phyloP scores from a whole-genome alignment of 352 stramenopile genomes.

The Pythium vanterpoolii region DNA sequence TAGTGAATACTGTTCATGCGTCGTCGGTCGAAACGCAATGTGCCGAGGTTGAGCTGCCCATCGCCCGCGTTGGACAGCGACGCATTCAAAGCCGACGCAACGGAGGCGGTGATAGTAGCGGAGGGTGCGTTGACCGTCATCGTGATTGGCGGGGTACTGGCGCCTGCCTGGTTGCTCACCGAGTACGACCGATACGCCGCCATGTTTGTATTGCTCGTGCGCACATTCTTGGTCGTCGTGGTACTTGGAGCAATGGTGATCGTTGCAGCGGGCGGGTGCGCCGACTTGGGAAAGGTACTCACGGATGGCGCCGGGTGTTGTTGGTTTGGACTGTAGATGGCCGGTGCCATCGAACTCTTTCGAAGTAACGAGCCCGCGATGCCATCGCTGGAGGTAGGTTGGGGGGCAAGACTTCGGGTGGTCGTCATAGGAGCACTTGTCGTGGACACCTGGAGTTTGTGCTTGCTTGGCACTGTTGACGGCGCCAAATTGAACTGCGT shows the following conservation, averaged over 20 bases:
- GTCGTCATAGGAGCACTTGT: constrained; percentile 9
- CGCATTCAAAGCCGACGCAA: constrained; percentile 40
- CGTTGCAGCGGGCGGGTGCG: constrained; percentile 36
- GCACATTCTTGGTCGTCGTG: constrained; percentile 41
- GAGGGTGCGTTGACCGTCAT: constrained; percentile 19
- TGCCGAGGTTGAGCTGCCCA: constrained; percentile 37
- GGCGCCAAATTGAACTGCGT: constrained; percentile 35
- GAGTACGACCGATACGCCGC: constrained; percentile 10
- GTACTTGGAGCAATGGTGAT: constrained; percentile 48
- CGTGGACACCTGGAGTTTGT: background rate
- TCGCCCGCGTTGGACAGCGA: constrained; percentile 22
- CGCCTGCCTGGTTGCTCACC: constrained; percentile 29
- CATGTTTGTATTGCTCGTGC: constrained; percentile 20
- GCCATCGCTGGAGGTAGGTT: constrained; percentile 34
- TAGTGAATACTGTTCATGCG: constrained; percentile 55
- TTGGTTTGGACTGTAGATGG: constrained; percentile 23
- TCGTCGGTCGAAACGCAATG: constrained; percentile 40
- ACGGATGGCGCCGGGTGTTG: constrained; percentile 14
- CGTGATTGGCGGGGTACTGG: background rate
- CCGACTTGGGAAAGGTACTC: constrained; percentile 35
- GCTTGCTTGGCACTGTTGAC: constrained; percentile 45
- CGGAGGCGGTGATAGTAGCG: constrained; percentile 41
- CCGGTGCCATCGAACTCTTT: constrained; percentile 28
- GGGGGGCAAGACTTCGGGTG: constrained; percentile 17
- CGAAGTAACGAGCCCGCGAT: constrained; percentile 44